Percentiles rank a stretch among this genome's conserved stretches.
Evolutionary conservation across 148 eudicot species (phyloP).

Genomic region (Fallopia convolvulus): DNA sequence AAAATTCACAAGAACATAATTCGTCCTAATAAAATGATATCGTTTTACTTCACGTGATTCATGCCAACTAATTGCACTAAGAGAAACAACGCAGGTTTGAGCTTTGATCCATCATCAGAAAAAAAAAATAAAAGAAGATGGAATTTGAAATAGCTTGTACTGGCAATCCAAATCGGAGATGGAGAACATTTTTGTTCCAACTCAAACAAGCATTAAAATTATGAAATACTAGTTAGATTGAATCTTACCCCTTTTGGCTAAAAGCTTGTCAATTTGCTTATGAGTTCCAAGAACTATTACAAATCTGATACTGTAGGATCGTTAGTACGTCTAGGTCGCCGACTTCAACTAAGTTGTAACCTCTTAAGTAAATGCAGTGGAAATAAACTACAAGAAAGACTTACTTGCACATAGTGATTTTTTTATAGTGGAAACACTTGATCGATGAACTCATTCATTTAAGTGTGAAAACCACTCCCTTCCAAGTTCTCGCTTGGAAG

Average conservation of each 20-base stretch:
- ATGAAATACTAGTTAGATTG: background rate
- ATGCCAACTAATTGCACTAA: background rate
- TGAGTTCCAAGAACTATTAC: slow-evolving; percentile 93
- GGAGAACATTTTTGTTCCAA: background rate
- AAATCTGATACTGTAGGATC: slow-evolving; percentile 79
- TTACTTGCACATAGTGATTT: no score
- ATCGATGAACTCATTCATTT: no score
- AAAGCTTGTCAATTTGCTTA: slow-evolving; percentile 81
- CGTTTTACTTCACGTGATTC: background rate
- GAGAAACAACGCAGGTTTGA: background rate
- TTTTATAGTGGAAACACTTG: no score
- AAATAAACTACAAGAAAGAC: no score
- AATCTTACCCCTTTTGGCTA: slow-evolving; percentile 67
- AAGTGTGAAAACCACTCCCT: no score
- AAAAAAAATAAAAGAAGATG: background rate
- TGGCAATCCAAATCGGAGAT: background rate
- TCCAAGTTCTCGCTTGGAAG: no score
- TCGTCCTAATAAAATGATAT: background rate
- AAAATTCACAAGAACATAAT: background rate
- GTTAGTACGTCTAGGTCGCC: no score
- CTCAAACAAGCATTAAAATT: background rate
- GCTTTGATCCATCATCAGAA: background rate
- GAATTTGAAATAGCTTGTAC: background rate
- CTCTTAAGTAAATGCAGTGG: no score
- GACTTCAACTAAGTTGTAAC: no score